Base-by-base conservation (phyloP, 305 asterid genomes). In the Andrographis paniculata region DNA sequence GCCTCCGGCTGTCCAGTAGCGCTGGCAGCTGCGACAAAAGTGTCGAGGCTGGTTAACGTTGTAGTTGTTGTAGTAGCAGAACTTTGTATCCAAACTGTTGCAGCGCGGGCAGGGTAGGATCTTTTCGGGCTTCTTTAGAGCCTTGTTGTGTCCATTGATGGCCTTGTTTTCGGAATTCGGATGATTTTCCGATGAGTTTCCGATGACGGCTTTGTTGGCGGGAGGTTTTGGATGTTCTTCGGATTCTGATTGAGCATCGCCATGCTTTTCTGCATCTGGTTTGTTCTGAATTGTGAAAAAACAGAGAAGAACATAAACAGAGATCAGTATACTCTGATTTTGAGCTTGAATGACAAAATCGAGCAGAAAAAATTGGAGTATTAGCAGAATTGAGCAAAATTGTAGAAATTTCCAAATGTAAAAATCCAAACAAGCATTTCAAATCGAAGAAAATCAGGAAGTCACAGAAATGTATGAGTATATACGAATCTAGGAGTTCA, bases 61-160 rank as follows among this genome's bases (percentile, higher is more conserved):
- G 76, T 87, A 84, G 63, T 87, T 87, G 61, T 87, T 87, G 72
- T 72, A 87, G 67, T 87, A 87, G 65, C 97, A 87, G 52, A 87
- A 87, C 55, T 87, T 87, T 1, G 97, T 87, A 36, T 80, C 95
- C 92, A 71, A 74, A 70, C 97, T 87, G 18, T 66, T 81, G 63
- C 97, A 87, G 20, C 97, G 97, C 2, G 97, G 95, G 62, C 97
- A 84, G 2, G 97, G 94, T 10, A 88, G 65, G 53, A 84, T 79
- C 48, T 79, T 77, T 69, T 88, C 97, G 0, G 97, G 95, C 68
- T 77, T 88, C 63, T 84, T 84, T 48, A 77, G 74, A 14, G 65
- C 24, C 64, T 77, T 78, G 21, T 69, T 11, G 4, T 33, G 75
- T n/a, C 71, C 45, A 46, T 65, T 54, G 2, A 58, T 6, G 11